These are phyloP conservation scores for Cucumis variabilis DNA, from an alignment of 331 rosid genomes.

Conservation along the genomic window DNA sequence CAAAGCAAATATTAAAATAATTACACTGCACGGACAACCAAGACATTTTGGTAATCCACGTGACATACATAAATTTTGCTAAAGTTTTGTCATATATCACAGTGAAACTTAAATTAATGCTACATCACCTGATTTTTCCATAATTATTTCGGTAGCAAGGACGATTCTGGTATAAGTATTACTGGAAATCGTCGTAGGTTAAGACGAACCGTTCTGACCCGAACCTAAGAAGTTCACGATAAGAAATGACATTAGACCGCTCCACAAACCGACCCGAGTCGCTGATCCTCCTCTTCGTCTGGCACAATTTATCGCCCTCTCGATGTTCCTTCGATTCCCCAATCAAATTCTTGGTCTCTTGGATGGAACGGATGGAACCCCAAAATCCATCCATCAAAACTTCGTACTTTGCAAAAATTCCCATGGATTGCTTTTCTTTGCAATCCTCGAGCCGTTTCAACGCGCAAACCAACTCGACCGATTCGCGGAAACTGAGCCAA, in stretches of 20 bases:
- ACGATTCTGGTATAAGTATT: neutral
- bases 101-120: no score
- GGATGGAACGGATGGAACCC: constrained; percentile 34
- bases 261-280: constrained; percentile 59
- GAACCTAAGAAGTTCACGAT: constrained; percentile 41
- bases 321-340: constrained; percentile 33
- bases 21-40: no score
- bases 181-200: neutral
- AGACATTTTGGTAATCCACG: no score
- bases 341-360: constrained; percentile 42
- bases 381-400: constrained; percentile 44
- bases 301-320: constrained; percentile 37
- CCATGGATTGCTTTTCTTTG: constrained; percentile 38
- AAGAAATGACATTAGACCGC: constrained; percentile 32
- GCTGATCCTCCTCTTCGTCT: constrained; percentile 28
- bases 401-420: constrained; percentile 21
- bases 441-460: constrained; percentile 67
- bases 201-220: constrained; percentile 53
- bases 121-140: no score
- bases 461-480: constrained; percentile 61
- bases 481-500: constrained; percentile 64
- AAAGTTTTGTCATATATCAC: no score
- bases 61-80: no score
- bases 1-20: no score
- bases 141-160: no score